A percentile compares a stretch with the other conserved stretches of the same genome.
Evolutionary conservation across 2,329 filamentous ascomycete genomes (phyloP).

Genomic region (Chaetomiaceae sp.): DNA sequence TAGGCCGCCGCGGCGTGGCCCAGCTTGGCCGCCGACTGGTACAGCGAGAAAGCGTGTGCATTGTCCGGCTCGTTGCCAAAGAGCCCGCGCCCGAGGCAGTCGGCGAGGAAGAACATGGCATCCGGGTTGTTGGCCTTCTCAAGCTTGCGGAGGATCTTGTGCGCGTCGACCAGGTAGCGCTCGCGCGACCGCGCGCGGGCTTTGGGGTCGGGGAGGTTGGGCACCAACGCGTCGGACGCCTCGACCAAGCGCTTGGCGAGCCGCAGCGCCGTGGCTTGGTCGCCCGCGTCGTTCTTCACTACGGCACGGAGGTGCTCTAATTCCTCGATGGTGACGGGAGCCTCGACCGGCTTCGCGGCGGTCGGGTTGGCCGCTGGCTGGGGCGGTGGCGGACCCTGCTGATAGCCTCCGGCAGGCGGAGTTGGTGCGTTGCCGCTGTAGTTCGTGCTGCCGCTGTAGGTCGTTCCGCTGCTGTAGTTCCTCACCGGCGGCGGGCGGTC

Average conservation of each 20-base stretch:
- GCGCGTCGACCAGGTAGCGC: conserved; percentile 75
- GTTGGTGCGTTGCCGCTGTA: conserved; percentile 21
- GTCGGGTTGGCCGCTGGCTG: conserved; percentile 27
- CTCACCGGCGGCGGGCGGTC: conserved; percentile 54
- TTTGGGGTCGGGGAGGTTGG: conserved; percentile 59
- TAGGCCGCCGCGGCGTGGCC: conserved; percentile 86
- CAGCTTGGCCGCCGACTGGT: conserved; percentile 87
- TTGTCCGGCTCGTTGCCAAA: conserved; percentile 75
- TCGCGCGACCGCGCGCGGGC: conserved; percentile 71
- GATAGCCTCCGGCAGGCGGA: conserved; percentile 21
- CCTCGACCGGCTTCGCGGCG: conserved; percentile 28
- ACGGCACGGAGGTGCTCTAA: conserved; percentile 66
- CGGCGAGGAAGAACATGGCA: conserved; percentile 90
- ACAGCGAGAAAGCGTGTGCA: conserved; percentile 88
- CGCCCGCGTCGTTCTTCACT: conserved; percentile 64
- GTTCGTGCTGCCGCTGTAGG: conserved; percentile 29
- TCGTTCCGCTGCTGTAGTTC: conserved; percentile 47
- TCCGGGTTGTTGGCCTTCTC: conserved; percentile 66
- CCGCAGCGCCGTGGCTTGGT: conserved; percentile 63
- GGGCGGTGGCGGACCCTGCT: conserved; percentile 26
- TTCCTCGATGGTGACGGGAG: conserved; percentile 69
- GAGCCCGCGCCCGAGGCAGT: conserved; percentile 76
- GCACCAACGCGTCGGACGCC: conserved; percentile 69
- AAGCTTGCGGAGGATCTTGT: conserved; percentile 89
- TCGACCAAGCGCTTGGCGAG: conserved; percentile 82